Conservation (phyloP, 2,329 filamentous ascomycete species). For the Alternaria novae-zelandiae region DNA sequence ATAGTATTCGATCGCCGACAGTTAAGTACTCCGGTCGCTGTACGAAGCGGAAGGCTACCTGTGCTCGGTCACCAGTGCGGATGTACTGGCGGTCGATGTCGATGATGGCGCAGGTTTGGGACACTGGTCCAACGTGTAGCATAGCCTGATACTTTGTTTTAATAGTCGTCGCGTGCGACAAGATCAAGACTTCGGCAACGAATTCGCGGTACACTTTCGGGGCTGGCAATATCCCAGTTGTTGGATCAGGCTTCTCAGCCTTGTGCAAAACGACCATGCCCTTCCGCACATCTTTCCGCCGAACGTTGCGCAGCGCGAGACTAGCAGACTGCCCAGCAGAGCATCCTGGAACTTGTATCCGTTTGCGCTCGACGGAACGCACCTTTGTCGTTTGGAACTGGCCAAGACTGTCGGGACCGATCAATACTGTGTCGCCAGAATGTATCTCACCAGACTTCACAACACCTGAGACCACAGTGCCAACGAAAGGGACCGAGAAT, state of each 20-base stretch:
- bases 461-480: constrained; percentile 93
- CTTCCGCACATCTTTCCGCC: constrained; percentile 91
- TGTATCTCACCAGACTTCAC: constrained; percentile 85
- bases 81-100: constrained; percentile 97
- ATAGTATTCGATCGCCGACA: constrained; percentile 86
- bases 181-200: constrained; percentile 80
- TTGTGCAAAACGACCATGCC: constrained; percentile 97
- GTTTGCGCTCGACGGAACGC: constrained; percentile 91
- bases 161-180: constrained; percentile 96
- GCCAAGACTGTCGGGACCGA: constrained; percentile 89
- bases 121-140: constrained; percentile 93
- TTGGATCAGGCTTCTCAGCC: constrained; percentile 66
- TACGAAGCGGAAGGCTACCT: constrained; percentile 92
- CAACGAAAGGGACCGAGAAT: constrained; percentile 96
- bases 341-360: constrained; percentile 84
- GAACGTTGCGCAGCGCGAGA: constrained; percentile 86
- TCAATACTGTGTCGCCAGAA: constrained; percentile 84
- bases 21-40: constrained; percentile 92
- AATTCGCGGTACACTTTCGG: constrained; percentile 63
- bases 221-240: constrained; percentile 40
- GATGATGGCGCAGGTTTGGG: constrained; percentile 95
- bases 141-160: constrained; percentile 97
- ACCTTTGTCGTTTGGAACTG: constrained; percentile 88
- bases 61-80: constrained; percentile 90
- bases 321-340: constrained; percentile 91